phyloP scores from a whole-genome alignment of 495 filamentous ascomycete genomes.

The Astrothelium macrocarpum region DNA sequence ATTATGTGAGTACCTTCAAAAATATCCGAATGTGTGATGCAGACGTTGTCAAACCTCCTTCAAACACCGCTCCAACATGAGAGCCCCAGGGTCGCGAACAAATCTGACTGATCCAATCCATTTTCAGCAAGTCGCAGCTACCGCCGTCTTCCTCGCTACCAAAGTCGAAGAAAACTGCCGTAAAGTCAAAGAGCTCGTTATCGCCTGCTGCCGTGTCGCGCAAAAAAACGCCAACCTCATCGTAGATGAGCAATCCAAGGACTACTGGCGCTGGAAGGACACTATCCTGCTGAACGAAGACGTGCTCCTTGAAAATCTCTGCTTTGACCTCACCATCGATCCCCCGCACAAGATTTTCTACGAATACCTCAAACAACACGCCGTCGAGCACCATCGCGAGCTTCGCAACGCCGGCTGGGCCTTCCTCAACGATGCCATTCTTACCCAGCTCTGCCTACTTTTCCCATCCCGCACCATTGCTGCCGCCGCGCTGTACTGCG shows the following conservation, averaged over 20 bases:
- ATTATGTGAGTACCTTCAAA: conserved; percentile 76
- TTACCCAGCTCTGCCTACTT: conserved; percentile 77
- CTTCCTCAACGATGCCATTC: conserved; percentile 79
- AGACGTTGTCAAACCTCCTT: too few relatives aligned
- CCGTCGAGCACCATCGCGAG: conserved; percentile 58
- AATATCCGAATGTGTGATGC: too few relatives aligned
- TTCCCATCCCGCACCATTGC: conserved; percentile 71
- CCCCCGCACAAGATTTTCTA: conserved; percentile 74
- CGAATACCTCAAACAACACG: conserved; percentile 61
- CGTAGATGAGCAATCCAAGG: conserved; percentile 90
- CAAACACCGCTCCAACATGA: too few relatives aligned
- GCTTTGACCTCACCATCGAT: conserved; percentile 86
- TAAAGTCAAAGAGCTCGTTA: conserved; percentile 84
- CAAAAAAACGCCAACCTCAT: conserved; percentile 81
- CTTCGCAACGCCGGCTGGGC: conserved; percentile 81
- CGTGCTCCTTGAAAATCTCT: conserved; percentile 77
- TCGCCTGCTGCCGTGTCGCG: conserved; percentile 85
- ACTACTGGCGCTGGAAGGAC: conserved; percentile 95
- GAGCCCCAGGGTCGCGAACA: too few relatives aligned
- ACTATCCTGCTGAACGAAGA: conserved; percentile 87
- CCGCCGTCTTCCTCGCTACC: conserved; percentile 82
- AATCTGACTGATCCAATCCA: neutral
- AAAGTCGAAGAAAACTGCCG: conserved; percentile 95
- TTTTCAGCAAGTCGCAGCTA: conserved; percentile 58
- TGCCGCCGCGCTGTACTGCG: conserved; percentile 77